A percentile compares a stretch with the other conserved stretches of the same genome.
phyloP scores from a whole-genome alignment of 768 basidiomycete genomes.

The Suillus bovinus region DNA sequence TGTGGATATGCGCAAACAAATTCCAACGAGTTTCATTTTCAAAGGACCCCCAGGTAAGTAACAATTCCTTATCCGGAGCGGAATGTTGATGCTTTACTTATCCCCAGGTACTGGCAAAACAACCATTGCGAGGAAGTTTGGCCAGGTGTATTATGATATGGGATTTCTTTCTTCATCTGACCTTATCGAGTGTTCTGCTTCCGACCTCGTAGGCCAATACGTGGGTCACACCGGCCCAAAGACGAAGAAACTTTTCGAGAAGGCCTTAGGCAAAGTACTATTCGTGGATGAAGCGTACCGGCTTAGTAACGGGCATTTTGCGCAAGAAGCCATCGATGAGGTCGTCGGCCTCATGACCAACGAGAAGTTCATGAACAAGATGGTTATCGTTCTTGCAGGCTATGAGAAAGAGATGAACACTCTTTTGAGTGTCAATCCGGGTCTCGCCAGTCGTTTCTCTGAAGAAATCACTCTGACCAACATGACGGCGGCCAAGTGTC shows the following conservation, averaged over 20 bases:
- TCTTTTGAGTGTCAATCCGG: slow-evolving; percentile 58
- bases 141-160: slow-evolving; percentile 65
- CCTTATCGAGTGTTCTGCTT: slow-evolving; percentile 69
- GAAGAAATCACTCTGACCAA: slow-evolving; percentile 57
- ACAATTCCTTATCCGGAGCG: neutral
- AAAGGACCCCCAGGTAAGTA: slow-evolving; percentile 68
- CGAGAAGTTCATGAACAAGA: slow-evolving; percentile 53
- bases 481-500: slow-evolving; percentile 48
- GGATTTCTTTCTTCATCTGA: slow-evolving; percentile 50
- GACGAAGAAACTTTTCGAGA: slow-evolving; percentile 57
- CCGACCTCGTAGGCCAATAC: slow-evolving; percentile 69
- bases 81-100: neutral
- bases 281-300: slow-evolving; percentile 77
- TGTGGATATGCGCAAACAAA: slow-evolving; percentile 46
- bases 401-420: slow-evolving; percentile 69
- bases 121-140: slow-evolving; percentile 60
- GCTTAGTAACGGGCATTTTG: slow-evolving; percentile 59
- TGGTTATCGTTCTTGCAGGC: slow-evolving; percentile 69
- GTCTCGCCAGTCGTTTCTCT: slow-evolving; percentile 68
- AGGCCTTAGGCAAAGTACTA: slow-evolving; percentile 64
- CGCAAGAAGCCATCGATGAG: slow-evolving; percentile 73
- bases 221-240: slow-evolving; percentile 75
- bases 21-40: slow-evolving; percentile 69
- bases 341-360: slow-evolving; percentile 64
- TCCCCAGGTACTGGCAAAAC: slow-evolving; percentile 61